Evolutionary conservation across 208 protist genomes (phyloP).

Genomic region (Dictyostelium gargantuum): DNA sequence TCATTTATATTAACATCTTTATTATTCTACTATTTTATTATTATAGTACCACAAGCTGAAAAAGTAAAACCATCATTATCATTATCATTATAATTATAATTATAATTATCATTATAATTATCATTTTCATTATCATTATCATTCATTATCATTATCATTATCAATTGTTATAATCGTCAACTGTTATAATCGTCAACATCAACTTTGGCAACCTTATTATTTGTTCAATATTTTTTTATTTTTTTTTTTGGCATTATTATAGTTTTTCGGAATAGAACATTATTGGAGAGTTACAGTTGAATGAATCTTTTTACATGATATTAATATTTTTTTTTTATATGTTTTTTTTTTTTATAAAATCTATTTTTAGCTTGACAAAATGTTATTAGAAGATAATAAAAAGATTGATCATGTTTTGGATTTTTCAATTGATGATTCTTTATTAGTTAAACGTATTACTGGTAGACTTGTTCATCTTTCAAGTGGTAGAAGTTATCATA

Average conservation of each 20-base stretch:
- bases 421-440: slow-evolving; percentile 80
- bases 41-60: slow-evolving; percentile 78
- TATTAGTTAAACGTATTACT: slow-evolving; percentile 79
- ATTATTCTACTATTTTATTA: background rate
- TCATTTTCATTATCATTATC: too few species aligned
- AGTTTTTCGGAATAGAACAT: too few species aligned
- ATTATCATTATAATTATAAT: background rate
- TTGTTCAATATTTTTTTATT: background rate
- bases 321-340: background rate
- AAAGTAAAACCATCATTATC: slow-evolving; percentile 74
- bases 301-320: too few species aligned
- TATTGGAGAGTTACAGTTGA: too few species aligned
- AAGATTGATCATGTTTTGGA: slow-evolving; percentile 81
- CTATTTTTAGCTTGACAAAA: slow-evolving; percentile 75
- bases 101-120: too few species aligned
- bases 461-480: slow-evolving; percentile 75
- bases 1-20: background rate
- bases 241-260: too few species aligned
- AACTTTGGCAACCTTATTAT: too few species aligned
- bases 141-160: too few species aligned
- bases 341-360: background rate
- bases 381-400: slow-evolving; percentile 74
- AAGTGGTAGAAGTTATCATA: slow-evolving; percentile 57
- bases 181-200: background rate
- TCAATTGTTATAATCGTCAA: too few species aligned